These are phyloP conservation scores for Lactarius hengduanensis DNA, from an alignment of 768 basidiomycete genomes.

Conservation along the genomic window DNA sequence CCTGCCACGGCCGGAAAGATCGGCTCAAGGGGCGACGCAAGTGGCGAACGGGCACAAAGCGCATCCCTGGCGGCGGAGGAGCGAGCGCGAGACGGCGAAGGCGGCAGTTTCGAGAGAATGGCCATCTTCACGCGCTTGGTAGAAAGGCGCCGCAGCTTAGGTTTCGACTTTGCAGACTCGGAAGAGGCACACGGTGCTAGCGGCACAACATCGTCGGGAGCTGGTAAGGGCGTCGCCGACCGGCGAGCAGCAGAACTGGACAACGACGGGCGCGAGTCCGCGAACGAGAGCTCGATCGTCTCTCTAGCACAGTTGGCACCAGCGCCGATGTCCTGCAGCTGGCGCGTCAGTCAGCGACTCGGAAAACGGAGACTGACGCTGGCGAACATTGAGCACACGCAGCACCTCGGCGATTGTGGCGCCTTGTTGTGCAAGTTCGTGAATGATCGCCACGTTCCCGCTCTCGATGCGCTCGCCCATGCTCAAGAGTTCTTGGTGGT, in stretches of 20 bases:
- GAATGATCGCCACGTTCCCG: slow-evolving; percentile 21
- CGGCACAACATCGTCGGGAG: neutral
- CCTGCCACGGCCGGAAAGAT: neutral
- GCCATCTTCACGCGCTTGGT: slow-evolving; percentile 11
- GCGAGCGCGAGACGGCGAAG: neutral
- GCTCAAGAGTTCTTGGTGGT: slow-evolving; percentile 23
- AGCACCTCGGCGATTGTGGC: slow-evolving; percentile 24
- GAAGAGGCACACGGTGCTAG: neutral
- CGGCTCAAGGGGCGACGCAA: neutral
- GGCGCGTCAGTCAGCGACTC: slow-evolving; percentile 5
- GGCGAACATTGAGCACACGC: slow-evolving; percentile 20
- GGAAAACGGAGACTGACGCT: neutral
- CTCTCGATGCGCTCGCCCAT: slow-evolving; percentile 24
- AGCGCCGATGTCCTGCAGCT: neutral
- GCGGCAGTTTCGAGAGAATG: slow-evolving; percentile 14
- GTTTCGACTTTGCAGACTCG: neutral
- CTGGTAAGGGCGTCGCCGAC: neutral
- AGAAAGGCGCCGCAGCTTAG: slow-evolving; percentile 14
- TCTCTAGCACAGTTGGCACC: neutral
- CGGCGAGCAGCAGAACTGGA: neutral
- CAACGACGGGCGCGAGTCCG: neutral
- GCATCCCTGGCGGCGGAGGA: neutral
- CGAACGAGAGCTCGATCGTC: neutral
- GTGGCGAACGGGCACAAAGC: neutral
- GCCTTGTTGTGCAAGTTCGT: slow-evolving; percentile 27